phyloP scores from a whole-genome alignment of 202 grass and related monocot genomes.

The Setaria italica region DNA sequence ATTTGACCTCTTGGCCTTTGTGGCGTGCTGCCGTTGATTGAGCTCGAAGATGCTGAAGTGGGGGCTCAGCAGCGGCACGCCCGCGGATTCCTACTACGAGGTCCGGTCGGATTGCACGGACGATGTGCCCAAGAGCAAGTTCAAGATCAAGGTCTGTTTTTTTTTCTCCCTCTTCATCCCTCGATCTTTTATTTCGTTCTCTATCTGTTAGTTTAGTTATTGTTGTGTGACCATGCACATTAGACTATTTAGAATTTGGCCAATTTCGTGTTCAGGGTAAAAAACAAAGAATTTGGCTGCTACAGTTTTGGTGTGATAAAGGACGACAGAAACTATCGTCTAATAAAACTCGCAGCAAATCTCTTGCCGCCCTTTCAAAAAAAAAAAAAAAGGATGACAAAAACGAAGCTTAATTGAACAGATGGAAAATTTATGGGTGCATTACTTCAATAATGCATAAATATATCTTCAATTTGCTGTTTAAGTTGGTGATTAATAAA shows the following conservation, averaged over 20 bases:
- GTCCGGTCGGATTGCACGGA: slow-evolving; percentile 79
- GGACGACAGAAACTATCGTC: neutral
- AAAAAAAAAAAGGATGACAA: too few species aligned
- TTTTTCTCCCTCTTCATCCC: neutral
- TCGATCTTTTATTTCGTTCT: slow-evolving; percentile 2
- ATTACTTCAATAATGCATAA: neutral
- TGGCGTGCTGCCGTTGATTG: slow-evolving; percentile 28
- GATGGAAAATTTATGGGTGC: neutral
- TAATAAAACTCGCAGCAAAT: too few species aligned
- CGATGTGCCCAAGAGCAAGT: slow-evolving; percentile 94
- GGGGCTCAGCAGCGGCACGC: slow-evolving; percentile 68
- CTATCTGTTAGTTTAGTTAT: neutral
- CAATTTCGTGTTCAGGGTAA: too few species aligned
- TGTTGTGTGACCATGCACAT: neutral
- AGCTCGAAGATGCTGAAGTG: slow-evolving; percentile 59
- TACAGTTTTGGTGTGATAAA: neutral
- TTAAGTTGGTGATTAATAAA: slow-evolving; percentile 1
- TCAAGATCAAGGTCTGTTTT: slow-evolving; percentile 89
- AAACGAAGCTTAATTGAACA: neutral
- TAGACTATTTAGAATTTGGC: neutral
- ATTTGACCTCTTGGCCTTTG: neutral
- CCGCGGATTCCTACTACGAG: slow-evolving; percentile 90
- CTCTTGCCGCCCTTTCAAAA: too few species aligned
- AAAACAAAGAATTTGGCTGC: neutral
- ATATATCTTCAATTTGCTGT: neutral